Evolutionary conservation across 2,329 filamentous ascomycete species (phyloP), one percentile per base, ranked within the genome.

Genomic region (Talaromyces funiculosus): DNA sequence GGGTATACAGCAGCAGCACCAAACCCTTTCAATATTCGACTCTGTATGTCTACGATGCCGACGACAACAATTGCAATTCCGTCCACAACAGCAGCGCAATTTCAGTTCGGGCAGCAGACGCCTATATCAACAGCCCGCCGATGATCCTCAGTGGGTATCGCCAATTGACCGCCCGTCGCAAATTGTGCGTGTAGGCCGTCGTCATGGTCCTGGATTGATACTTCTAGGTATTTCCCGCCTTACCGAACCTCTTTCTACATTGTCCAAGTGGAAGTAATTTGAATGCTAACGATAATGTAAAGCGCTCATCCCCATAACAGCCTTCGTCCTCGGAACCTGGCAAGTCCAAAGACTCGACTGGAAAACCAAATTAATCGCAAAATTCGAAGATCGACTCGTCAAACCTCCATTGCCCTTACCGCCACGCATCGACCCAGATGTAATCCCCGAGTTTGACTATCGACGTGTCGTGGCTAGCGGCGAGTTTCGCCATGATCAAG

Each of bases 331-430:
- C 16, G 94, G 94, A 31, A 90, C 90, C 64, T 99, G 94, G 94
- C 94, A 99, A 74, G 90, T 99, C 58, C 86, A 96, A 73, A 89
- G 94, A 10, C 84, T 99, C 1, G 86, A 87, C 61, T 96, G 93
- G 92, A 99, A 99, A 75, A 92, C 91, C 3, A 89, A 96, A 49
- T 82, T 99, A 12, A 87, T 99, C 63, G 91, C 93, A 62, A 90
- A 88, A 67, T 91, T 90, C 75, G 94, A 97, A 77, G 92, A 99
- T 79, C 89, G 93, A 4, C 83, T 99, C 37, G 84, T 96, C 42
- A 90, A 90, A 60, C 84, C 88, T 18, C 94, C 94, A 0, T 80
- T 99, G 0, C 93, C 93, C 0, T 80, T 99, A 0, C 94, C 94
- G 3, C 87, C 91, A 2, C 83, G 85, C 59, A 82, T 99, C 64